Evolutionary conservation across 257 asterid genomes (phyloP).

Genomic region (Mentha longifolia): DNA sequence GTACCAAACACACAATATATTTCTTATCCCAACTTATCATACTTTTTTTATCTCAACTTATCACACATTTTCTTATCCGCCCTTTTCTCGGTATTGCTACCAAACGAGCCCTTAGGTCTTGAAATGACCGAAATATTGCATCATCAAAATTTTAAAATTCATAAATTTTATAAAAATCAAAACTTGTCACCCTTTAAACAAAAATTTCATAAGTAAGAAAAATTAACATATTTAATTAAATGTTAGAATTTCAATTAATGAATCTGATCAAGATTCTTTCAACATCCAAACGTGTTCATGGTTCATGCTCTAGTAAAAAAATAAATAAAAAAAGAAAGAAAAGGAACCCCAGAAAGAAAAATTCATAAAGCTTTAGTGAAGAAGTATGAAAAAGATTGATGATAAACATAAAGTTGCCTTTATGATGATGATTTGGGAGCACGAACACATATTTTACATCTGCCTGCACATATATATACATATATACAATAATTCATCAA

Average conservation of each 20-base stretch:
- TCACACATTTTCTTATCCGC: no score
- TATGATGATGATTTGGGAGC: slow-evolving; percentile 10
- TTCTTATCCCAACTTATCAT: no score
- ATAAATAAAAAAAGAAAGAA: background rate
- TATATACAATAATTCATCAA: background rate
- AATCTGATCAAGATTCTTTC: background rate
- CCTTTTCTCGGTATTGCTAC: no score
- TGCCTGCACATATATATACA: no score
- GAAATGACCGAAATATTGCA: background rate
- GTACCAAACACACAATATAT: no score
- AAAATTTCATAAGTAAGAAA: background rate
- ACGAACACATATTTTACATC: background rate
- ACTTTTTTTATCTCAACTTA: no score
- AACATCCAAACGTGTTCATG: background rate
- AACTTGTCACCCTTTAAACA: no score
- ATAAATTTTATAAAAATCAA: no score
- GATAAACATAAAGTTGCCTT: background rate
- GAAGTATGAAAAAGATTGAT: background rate
- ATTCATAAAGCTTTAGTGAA: background rate
- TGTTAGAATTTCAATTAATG: no score
- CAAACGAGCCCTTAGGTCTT: no score
- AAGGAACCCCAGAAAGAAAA: background rate
- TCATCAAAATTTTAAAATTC: background rate
- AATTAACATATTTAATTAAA: no score
- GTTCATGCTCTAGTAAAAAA: background rate